Evolutionary conservation across 495 filamentous ascomycete genomes (phyloP).

Genomic region (Daldinia grandis): DNA sequence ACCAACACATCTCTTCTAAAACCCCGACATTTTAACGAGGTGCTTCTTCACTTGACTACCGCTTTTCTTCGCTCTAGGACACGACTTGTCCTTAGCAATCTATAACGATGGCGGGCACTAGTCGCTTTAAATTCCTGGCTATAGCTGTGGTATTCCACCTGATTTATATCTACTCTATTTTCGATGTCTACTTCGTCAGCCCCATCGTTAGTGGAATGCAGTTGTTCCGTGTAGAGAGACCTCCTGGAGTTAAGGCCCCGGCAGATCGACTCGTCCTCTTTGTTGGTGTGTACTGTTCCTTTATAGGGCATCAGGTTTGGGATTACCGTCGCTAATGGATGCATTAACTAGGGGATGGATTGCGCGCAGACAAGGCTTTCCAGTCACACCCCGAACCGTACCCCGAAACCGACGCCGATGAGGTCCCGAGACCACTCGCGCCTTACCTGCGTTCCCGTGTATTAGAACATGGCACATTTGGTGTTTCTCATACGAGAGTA

Average conservation of each 20-base stretch:
- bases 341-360: slow-evolving; percentile 74
- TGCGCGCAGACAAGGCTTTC: slow-evolving; percentile 98
- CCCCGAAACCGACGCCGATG: slow-evolving; percentile 65
- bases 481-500: slow-evolving; percentile 96
- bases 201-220: slow-evolving; percentile 97
- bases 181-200: slow-evolving; percentile 99
- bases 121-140: slow-evolving; percentile 86
- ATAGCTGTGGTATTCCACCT: slow-evolving; percentile 94
- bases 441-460: slow-evolving; percentile 92
- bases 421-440: slow-evolving; percentile 76
- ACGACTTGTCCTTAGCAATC: slow-evolving; percentile 5
- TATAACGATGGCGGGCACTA: slow-evolving; percentile 74
- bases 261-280: slow-evolving; percentile 92
- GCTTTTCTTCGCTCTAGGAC: slow-evolving; percentile 23
- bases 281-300: slow-evolving; percentile 70
- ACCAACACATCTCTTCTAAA: slow-evolving; percentile 11
- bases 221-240: slow-evolving; percentile 73
- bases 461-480: slow-evolving; percentile 92
- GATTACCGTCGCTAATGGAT: slow-evolving; percentile 33
- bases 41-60: slow-evolving; percentile 8
- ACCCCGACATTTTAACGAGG: slow-evolving; percentile 2
- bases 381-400: slow-evolving; percentile 93
- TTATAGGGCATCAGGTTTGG: background rate
- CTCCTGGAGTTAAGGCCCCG: slow-evolving; percentile 70
- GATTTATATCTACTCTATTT: slow-evolving; percentile 95